Conservation (phyloP, 768 basidiomycete genomes). For the Tulasnella sp. region DNA sequence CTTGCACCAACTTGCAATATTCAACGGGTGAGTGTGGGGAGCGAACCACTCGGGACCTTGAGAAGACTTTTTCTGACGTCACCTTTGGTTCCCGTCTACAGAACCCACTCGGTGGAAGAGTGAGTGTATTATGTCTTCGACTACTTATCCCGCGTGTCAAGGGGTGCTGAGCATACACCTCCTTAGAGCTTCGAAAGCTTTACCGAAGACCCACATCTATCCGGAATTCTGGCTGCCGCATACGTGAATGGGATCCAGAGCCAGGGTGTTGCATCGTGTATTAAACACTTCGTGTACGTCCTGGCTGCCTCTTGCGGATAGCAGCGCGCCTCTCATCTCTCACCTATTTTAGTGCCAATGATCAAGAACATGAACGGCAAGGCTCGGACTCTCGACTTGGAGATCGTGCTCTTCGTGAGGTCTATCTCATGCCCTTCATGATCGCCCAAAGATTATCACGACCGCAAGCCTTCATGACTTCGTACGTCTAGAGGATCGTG, state of each 20-base stretch:
- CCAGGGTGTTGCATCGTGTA: constrained; percentile 61
- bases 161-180: not conserved
- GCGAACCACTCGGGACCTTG: too few relatives aligned
- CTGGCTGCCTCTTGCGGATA: not conserved
- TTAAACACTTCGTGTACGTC: constrained; percentile 67
- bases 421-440: constrained; percentile 66
- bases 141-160: not conserved
- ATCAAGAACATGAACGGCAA: constrained; percentile 62
- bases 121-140: not conserved
- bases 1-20: constrained; percentile 80
- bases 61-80: not conserved
- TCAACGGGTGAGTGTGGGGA: constrained; percentile 36
- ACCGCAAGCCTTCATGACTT: constrained; percentile 52
- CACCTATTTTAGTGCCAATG: constrained; percentile 35
- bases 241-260: constrained; percentile 71
- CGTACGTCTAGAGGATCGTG: not conserved
- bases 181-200: constrained; percentile 15
- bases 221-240: constrained; percentile 58
- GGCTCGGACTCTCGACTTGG: constrained; percentile 55
- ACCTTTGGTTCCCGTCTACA: not conserved
- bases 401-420: constrained; percentile 54
- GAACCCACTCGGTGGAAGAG: constrained; percentile 27
- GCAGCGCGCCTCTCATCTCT: not conserved
- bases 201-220: constrained; percentile 62
- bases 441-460: constrained; percentile 37